phyloP scores from a whole-genome alignment of 129 eudicot genomes.

The Oenanthe sinensis region DNA sequence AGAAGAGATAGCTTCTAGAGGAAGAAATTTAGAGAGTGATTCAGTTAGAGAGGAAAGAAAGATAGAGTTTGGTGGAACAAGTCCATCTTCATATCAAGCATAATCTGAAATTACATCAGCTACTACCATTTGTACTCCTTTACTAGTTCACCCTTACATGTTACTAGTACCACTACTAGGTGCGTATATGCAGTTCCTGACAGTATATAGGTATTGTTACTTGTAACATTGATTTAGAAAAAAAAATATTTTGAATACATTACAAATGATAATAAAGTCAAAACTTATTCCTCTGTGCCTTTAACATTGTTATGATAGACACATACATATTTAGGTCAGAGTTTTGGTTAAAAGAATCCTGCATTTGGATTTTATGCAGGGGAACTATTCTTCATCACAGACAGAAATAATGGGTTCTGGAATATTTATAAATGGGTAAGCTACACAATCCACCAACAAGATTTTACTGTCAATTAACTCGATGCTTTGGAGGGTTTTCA shows the following conservation, averaged over 20 bases:
- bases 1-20: too few species aligned
- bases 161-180: too few species aligned
- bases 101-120: too few species aligned
- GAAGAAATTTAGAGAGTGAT: too few species aligned
- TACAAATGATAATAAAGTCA: background rate
- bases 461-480: background rate
- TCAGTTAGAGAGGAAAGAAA: too few species aligned
- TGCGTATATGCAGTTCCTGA: too few species aligned
- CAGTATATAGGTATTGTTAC: background rate
- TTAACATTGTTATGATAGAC: background rate
- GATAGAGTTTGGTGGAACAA: too few species aligned
- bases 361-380: conserved; percentile 29
- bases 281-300: background rate
- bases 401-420: conserved; percentile 57
- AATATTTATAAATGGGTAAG: conserved; percentile 55
- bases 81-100: too few species aligned
- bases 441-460: background rate
- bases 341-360: background rate
- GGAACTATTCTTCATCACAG: conserved; percentile 54
- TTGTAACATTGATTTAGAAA: background rate
- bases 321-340: background rate
- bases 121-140: too few species aligned
- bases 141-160: too few species aligned
- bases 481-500: background rate
- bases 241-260: background rate